A percentile compares a stretch with the other conserved stretches of the same genome.
Conservation (phyloP, 768 basidiomycete species). For the Lepiota brunneoincarnata region DNA sequence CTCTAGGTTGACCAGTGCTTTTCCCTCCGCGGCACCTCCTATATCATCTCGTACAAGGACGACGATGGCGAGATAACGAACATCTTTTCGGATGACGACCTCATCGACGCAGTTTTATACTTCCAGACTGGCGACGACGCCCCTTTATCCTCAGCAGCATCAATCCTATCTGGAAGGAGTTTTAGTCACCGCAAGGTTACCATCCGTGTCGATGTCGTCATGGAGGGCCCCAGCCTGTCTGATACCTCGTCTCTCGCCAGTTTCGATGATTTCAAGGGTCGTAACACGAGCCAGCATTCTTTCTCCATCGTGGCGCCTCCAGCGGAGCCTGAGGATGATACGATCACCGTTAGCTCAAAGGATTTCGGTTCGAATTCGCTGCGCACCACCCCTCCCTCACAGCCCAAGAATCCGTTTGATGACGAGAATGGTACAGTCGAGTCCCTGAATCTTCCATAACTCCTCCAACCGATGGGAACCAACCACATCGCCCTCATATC, state of each 20-base stretch:
- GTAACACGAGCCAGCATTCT: slow-evolving; percentile 57
- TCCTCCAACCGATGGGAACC: neutral
- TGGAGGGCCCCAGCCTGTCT: slow-evolving; percentile 87
- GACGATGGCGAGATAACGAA: slow-evolving; percentile 80
- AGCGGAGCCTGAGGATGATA: slow-evolving; percentile 64
- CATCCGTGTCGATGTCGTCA: slow-evolving; percentile 68
- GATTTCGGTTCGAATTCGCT: slow-evolving; percentile 38
- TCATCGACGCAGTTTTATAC: slow-evolving; percentile 86
- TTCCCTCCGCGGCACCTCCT: slow-evolving; percentile 65
- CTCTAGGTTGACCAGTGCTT: slow-evolving; percentile 83
- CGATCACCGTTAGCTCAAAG: slow-evolving; percentile 72
- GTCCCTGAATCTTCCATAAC: slow-evolving; percentile 9
- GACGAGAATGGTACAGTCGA: neutral
- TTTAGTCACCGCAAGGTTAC: slow-evolving; percentile 72
- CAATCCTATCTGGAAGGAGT: slow-evolving; percentile 69
- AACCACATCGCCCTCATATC: neutral
- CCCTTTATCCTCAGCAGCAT: slow-evolving; percentile 68
- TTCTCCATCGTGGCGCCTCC: slow-evolving; percentile 45
- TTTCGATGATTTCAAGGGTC: slow-evolving; percentile 64
- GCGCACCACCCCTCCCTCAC: slow-evolving; percentile 12
- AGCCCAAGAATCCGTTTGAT: slow-evolving; percentile 1
- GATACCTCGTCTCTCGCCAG: slow-evolving; percentile 84
- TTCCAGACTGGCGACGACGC: slow-evolving; percentile 81
- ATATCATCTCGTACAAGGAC: slow-evolving; percentile 79
- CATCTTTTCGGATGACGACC: slow-evolving; percentile 68